Percentiles rank a stretch among this genome's conserved stretches.
These are phyloP conservation scores for Jasminum sambac DNA, from an alignment of 257 asterid genomes.

Conservation along the genomic window DNA sequence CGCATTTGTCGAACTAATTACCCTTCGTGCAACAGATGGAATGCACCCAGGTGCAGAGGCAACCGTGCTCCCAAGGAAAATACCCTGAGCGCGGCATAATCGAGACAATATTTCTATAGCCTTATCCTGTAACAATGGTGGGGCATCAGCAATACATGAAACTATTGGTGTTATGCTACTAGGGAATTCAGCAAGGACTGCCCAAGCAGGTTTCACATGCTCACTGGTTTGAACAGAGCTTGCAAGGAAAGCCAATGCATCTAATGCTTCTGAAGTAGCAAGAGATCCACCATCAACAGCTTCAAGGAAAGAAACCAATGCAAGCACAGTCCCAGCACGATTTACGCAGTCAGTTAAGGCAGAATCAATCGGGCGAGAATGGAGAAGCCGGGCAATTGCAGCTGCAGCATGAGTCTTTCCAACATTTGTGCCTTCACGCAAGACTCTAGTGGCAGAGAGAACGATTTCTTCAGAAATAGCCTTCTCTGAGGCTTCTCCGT, in stretches of 20 bases:
- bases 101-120: slow-evolving; percentile 80
- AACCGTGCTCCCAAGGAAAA: slow-evolving; percentile 66
- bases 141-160: slow-evolving; percentile 73
- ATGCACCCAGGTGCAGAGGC: slow-evolving; percentile 72
- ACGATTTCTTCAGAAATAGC: slow-evolving; percentile 74
- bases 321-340: slow-evolving; percentile 87
- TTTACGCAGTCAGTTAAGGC: slow-evolving; percentile 69
- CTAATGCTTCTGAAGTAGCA: slow-evolving; percentile 77
- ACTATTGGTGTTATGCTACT: slow-evolving; percentile 77
- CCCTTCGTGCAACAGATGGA: slow-evolving; percentile 71
- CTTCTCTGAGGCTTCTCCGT: slow-evolving; percentile 72
- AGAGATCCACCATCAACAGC: slow-evolving; percentile 60
- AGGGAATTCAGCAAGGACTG: slow-evolving; percentile 84
- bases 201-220: slow-evolving; percentile 75
- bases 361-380: slow-evolving; percentile 64
- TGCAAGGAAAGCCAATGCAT: slow-evolving; percentile 85
- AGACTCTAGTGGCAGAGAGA: slow-evolving; percentile 77
- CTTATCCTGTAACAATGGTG: slow-evolving; percentile 79
- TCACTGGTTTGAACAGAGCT: slow-evolving; percentile 59
- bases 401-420: slow-evolving; percentile 94
- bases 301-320: slow-evolving; percentile 83
- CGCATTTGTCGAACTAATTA: slow-evolving; percentile 57
- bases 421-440: slow-evolving; percentile 72
- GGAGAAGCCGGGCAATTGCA: slow-evolving; percentile 88
- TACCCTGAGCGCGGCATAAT: slow-evolving; percentile 71